Evolutionary conservation across 2,329 filamentous ascomycete genomes (phyloP).

Genomic region (Monosporascus sp.): DNA sequence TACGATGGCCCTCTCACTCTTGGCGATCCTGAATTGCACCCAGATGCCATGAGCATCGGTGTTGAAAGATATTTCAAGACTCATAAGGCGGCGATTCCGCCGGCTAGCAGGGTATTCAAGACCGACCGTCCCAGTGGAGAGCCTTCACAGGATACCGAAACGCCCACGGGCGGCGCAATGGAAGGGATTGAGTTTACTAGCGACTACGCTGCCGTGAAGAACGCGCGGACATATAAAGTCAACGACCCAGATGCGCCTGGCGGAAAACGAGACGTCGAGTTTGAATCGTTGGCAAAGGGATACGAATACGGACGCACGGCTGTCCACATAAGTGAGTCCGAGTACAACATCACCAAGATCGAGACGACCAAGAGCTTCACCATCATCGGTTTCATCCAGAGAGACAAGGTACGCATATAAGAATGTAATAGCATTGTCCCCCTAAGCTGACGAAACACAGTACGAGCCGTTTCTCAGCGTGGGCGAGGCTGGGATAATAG

Average conservation of each 20-base stretch:
- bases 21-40: slow-evolving; percentile 69
- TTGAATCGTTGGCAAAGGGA: slow-evolving; percentile 83
- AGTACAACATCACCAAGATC: slow-evolving; percentile 83
- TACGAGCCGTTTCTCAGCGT: slow-evolving; percentile 83
- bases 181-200: slow-evolving; percentile 42
- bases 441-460: slow-evolving; percentile 34
- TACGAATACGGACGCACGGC: slow-evolving; percentile 91
- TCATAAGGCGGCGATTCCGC: slow-evolving; percentile 67
- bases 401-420: slow-evolving; percentile 51
- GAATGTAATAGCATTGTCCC: background rate
- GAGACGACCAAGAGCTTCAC: slow-evolving; percentile 72
- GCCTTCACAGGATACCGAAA: slow-evolving; percentile 46
- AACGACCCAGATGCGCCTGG: slow-evolving; percentile 69
- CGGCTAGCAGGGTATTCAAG: slow-evolving; percentile 68
- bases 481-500: slow-evolving; percentile 72
- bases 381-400: slow-evolving; percentile 80
- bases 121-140: slow-evolving; percentile 38
- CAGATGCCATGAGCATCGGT: slow-evolving; percentile 72
- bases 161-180: slow-evolving; percentile 42
- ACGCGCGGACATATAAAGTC: slow-evolving; percentile 74
- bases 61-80: slow-evolving; percentile 90
- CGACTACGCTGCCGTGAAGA: slow-evolving; percentile 66
- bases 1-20: slow-evolving; percentile 79
- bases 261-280: slow-evolving; percentile 75
- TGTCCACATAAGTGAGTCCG: slow-evolving; percentile 81